A percentile compares a stretch with the other conserved stretches of the same genome.
These are phyloP conservation scores for Yarrowia alimentaria DNA, from an alignment of 805 yeast species.

Conservation along the genomic window DNA sequence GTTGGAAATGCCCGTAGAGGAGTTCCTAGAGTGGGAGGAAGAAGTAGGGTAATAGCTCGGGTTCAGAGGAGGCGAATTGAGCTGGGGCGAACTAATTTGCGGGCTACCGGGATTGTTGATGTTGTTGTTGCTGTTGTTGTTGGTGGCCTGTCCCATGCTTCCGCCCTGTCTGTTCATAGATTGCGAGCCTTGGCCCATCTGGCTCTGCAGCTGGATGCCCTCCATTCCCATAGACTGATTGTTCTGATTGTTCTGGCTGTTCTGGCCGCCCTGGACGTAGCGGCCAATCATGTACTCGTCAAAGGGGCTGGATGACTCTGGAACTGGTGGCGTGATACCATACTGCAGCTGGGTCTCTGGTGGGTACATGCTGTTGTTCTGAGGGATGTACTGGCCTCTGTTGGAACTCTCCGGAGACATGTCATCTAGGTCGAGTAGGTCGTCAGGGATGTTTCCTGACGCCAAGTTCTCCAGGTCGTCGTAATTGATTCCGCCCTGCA, in stretches of 20 bases:
- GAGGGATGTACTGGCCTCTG: conserved; percentile 15
- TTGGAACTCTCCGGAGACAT: conserved; percentile 30
- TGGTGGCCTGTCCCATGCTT: conserved; percentile 28
- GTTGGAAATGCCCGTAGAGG: conserved; percentile 19
- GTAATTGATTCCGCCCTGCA: conserved; percentile 23
- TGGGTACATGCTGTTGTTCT: conserved; percentile 9
- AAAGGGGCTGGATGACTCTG: conserved; percentile 37
- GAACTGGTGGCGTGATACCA: conserved; percentile 36
- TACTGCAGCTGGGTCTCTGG: conserved; percentile 26
- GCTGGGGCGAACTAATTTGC: too few species aligned
- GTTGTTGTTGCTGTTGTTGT: conserved; percentile 28
- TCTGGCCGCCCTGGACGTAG: too few species aligned
- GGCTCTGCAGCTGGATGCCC: conserved; percentile 3
- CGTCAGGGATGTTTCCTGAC: conserved; percentile 26
- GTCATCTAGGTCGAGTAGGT: conserved; percentile 35
- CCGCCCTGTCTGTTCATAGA: background rate
- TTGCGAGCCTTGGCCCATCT: background rate
- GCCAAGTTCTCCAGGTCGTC: conserved; percentile 22
- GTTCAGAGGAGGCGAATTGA: too few species aligned
- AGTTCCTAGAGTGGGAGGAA: conserved; percentile 21
- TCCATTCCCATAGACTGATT: conserved; percentile 1
- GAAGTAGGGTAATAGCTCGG: conserved; percentile 8
- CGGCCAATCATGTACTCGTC: conserved; percentile 34
- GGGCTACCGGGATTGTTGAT: conserved; percentile 25
- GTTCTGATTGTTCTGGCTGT: too few species aligned